These are phyloP conservation scores for Trametes cingulata DNA, from an alignment of 768 basidiomycete species.

Conservation along the genomic window DNA sequence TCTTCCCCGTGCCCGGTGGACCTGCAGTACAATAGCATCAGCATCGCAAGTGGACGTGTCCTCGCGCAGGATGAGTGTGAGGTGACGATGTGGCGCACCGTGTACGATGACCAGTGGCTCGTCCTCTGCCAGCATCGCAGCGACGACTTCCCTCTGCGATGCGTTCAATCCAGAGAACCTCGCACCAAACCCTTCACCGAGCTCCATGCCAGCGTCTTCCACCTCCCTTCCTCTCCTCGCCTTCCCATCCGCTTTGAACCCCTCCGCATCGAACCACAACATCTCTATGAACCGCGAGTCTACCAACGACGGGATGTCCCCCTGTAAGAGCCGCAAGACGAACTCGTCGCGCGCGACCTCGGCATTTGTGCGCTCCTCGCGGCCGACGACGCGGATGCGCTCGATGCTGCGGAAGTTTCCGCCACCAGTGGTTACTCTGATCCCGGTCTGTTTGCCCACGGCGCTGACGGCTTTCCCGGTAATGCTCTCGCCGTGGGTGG, in stretches of 20 bases:
- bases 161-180: slow-evolving; percentile 32
- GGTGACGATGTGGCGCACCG: slow-evolving; percentile 33
- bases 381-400: slow-evolving; percentile 43
- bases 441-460: slow-evolving; percentile 39
- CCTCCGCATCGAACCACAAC: slow-evolving; percentile 42
- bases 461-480: slow-evolving; percentile 34
- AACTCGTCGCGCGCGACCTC: slow-evolving; percentile 43
- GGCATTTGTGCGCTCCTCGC: slow-evolving; percentile 40
- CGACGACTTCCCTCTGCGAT: slow-evolving; percentile 41
- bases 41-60: not conserved
- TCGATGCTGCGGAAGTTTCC: slow-evolving; percentile 28
- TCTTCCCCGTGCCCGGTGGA: slow-evolving; percentile 57
- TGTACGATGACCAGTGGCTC: slow-evolving; percentile 40
- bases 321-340: slow-evolving; percentile 39
- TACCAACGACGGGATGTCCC: slow-evolving; percentile 28
- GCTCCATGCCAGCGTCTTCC: too few species aligned
- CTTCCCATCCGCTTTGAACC: not conserved
- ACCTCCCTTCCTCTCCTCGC: too few species aligned
- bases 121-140: slow-evolving; percentile 35
- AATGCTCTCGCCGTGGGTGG: slow-evolving; percentile 32
- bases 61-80: too few species aligned
- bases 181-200: too few species aligned
- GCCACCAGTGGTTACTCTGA: slow-evolving; percentile 31
- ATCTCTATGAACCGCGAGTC: slow-evolving; percentile 37
- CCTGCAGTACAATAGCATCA: slow-evolving; percentile 30